Evolutionary conservation across 1,284 basidiomycete genomes (phyloP).

Genomic region (Irpex sp.): DNA sequence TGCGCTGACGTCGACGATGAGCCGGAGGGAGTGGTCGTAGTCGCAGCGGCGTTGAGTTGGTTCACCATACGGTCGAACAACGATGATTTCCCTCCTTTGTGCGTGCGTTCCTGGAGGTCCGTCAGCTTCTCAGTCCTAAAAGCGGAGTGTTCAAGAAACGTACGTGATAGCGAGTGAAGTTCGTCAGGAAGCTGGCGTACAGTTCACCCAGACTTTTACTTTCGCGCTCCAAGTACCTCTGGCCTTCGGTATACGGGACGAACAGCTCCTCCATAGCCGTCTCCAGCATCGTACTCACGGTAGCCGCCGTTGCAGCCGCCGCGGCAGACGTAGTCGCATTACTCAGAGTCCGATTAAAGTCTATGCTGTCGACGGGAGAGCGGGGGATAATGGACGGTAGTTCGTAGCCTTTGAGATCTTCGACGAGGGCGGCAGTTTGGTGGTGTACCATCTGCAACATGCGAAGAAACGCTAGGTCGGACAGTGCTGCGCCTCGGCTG

Average conservation of each 20-base stretch:
- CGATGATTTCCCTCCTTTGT: conserved; percentile 76
- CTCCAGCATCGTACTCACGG: conserved; percentile 86
- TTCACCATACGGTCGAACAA: conserved; percentile 92
- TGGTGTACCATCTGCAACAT: conserved; percentile 87
- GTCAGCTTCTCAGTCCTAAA: conserved; percentile 3
- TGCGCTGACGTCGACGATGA: conserved; percentile 68
- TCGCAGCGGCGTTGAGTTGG: conserved; percentile 78
- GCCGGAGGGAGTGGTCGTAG: conserved; percentile 56
- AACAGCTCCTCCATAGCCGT: conserved; percentile 96
- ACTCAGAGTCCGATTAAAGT: conserved; percentile 54
- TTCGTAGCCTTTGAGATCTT: conserved; percentile 93
- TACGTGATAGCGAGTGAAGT: conserved; percentile 91
- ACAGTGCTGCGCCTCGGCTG: conserved; percentile 68
- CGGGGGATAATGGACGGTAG: conserved; percentile 64
- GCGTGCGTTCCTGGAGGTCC: conserved; percentile 57
- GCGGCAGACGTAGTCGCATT: conserved; percentile 39
- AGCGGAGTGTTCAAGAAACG: conserved; percentile 22
- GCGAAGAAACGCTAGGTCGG: conserved; percentile 89
- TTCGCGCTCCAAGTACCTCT: conserved; percentile 91
- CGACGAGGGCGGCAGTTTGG: conserved; percentile 78
- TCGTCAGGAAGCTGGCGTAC: conserved; percentile 72
- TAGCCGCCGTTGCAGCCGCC: conserved; percentile 42
- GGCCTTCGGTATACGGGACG: conserved; percentile 90
- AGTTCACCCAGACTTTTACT: conserved; percentile 83
- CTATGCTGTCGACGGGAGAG: conserved; percentile 55